Conservation (phyloP, 805 yeast species). For the Hanseniaspora nectarophila region DNA sequence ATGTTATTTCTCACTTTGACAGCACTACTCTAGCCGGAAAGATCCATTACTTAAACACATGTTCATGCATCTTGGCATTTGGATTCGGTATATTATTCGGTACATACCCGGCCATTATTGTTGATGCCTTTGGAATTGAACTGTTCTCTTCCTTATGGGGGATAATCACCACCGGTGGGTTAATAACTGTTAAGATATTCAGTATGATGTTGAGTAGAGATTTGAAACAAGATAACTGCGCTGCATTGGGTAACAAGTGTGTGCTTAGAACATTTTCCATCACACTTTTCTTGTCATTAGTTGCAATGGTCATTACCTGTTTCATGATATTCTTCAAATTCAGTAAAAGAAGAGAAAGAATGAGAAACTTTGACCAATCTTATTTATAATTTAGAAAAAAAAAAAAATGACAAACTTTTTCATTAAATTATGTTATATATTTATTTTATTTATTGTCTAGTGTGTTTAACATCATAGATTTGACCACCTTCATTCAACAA, state of each 20-base stretch:
- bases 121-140: constrained; percentile 57
- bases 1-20: neutral
- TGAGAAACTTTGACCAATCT: neutral
- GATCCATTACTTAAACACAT: constrained; percentile 24
- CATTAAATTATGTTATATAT: neutral
- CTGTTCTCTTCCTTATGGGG: constrained; percentile 72
- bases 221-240: constrained; percentile 27
- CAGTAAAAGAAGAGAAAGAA: constrained; percentile 11
- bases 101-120: constrained; percentile 61
- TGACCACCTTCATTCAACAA: constrained; percentile 24
- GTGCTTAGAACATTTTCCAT: constrained; percentile 35
- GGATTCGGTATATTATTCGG: constrained; percentile 66
- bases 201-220: constrained; percentile 46
- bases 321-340: constrained; percentile 19
- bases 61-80: constrained; percentile 45
- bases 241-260: constrained; percentile 33
- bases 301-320: constrained; percentile 19
- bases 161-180: constrained; percentile 57
- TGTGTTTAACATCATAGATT: constrained; percentile 17
- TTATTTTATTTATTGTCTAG: neutral
- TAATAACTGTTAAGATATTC: constrained; percentile 41
- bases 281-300: constrained; percentile 21
- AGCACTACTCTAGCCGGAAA: neutral
- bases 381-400: neutral
- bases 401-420: neutral